These are phyloP conservation scores for Chlamydomonas asymmetrica DNA, from an alignment of 139 green algal species.

Conservation along the genomic window DNA sequence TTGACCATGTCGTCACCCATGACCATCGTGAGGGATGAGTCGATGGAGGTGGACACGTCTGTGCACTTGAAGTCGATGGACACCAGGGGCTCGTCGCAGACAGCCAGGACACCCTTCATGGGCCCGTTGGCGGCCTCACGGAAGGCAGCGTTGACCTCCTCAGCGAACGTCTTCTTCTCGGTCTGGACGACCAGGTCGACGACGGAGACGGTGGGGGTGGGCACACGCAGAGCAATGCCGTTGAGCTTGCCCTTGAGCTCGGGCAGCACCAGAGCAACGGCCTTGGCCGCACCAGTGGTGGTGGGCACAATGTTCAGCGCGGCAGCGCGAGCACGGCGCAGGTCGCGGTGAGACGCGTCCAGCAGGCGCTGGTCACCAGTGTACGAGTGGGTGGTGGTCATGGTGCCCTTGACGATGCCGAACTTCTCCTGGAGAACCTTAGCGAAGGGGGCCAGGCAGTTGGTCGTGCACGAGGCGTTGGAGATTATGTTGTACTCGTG, in stretches of 20 bases:
- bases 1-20: conserved; percentile 99
- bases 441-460: conserved; percentile 99
- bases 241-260: conserved; percentile 94
- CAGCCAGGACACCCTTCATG: conserved; percentile 89
- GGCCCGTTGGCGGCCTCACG: conserved; percentile 79
- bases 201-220: conserved; percentile 97
- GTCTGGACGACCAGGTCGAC: conserved; percentile 98
- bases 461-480: conserved; percentile 99
- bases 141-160: conserved; percentile 99
- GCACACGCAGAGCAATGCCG: conserved; percentile 97
- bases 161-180: conserved; percentile 99
- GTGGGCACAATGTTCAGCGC: conserved; percentile 99
- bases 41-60: conserved; percentile 89
- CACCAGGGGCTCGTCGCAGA: conserved; percentile 94
- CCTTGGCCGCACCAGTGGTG: conserved; percentile 98
- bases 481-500: conserved; percentile 89
- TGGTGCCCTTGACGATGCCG: conserved; percentile 98
- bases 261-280: conserved; percentile 94
- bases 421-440: conserved; percentile 99
- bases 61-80: conserved; percentile 93
- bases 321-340: conserved; percentile 94
- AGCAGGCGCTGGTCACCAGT: conserved; percentile 98
- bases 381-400: conserved; percentile 99
- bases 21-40: conserved; percentile 98
- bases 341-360: conserved; percentile 97